Percentiles rank a stretch among this genome's conserved stretches.
Evolutionary conservation across 2,329 filamentous ascomycete species (phyloP).

Genomic region (Aspergillus latus): DNA sequence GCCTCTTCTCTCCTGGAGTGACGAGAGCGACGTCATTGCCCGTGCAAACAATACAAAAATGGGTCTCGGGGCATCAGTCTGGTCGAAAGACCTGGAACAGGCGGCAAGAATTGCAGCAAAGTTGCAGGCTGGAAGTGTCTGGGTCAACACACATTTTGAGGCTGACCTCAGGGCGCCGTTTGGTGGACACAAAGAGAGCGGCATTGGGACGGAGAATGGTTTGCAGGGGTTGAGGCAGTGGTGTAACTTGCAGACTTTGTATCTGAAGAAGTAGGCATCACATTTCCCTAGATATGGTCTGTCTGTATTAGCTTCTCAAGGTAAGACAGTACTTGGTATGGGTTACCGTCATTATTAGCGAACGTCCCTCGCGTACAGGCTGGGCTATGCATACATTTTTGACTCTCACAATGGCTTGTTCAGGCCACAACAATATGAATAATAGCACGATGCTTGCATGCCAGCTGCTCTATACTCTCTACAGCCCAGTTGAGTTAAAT

Average conservation of each 20-base stretch:
- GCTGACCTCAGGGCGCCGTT: constrained; percentile 39
- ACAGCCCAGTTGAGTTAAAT: too few species aligned
- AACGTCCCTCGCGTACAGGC: too few species aligned
- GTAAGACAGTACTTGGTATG: too few species aligned
- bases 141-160: constrained; percentile 54
- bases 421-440: too few species aligned
- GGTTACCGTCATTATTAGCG: too few species aligned
- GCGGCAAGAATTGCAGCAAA: constrained; percentile 55
- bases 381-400: too few species aligned
- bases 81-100: constrained; percentile 53
- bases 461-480: too few species aligned
- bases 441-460: too few species aligned
- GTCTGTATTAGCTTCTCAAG: too few species aligned
- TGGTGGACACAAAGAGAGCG: constrained; percentile 55
- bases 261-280: constrained; percentile 24
- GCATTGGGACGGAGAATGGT: constrained; percentile 51
- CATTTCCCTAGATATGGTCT: too few species aligned
- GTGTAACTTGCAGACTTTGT: constrained; percentile 41
- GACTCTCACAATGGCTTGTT: too few species aligned
- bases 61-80: constrained; percentile 60
- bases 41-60: constrained; percentile 57
- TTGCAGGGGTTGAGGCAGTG: constrained; percentile 41
- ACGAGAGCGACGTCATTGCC: constrained; percentile 59
- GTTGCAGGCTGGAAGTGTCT: constrained; percentile 60
- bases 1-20: constrained; percentile 60